A percentile compares a stretch with the other conserved stretches of the same genome.
Evolutionary conservation across 2,329 filamentous ascomycete genomes (phyloP).

Genomic region (Diplodia corticola): DNA sequence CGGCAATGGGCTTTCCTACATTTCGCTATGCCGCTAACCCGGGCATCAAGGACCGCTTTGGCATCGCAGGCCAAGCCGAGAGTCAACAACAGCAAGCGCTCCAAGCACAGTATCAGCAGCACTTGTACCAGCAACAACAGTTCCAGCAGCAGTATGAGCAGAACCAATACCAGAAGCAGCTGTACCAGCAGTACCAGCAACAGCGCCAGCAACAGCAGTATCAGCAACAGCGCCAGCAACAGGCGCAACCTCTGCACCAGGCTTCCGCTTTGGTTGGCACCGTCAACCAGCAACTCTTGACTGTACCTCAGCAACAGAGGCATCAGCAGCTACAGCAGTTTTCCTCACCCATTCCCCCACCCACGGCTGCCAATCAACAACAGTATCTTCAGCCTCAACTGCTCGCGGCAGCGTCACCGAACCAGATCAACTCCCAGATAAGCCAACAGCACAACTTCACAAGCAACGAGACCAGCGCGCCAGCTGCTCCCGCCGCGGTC

Average conservation of each 20-base stretch:
- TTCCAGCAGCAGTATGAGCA: not conserved
- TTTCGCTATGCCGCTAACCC: not conserved
- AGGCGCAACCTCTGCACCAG: too few relatives aligned
- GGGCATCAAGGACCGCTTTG: not conserved
- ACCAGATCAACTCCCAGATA: too few relatives aligned
- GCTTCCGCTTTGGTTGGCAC: too few relatives aligned
- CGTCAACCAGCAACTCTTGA: too few relatives aligned
- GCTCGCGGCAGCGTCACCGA: too few relatives aligned
- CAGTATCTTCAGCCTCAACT: too few relatives aligned
- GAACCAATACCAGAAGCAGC: not conserved
- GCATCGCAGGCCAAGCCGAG: too few relatives aligned
- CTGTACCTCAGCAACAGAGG: too few relatives aligned
- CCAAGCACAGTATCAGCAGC: not conserved
- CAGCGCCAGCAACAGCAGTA: not conserved
- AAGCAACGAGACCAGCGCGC: not conserved
- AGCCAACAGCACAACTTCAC: not conserved
- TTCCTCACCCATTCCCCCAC: too few relatives aligned
- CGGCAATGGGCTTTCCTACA: not conserved
- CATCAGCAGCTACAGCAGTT: too few relatives aligned
- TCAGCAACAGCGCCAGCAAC: not conserved
- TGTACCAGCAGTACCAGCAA: not conserved
- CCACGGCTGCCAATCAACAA: too few relatives aligned
- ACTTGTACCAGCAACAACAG: not conserved
- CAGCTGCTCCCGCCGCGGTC: not conserved
- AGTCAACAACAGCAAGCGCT: not conserved